phyloP scores from a whole-genome alignment of 257 asterid species.

The Plantago major region DNA sequence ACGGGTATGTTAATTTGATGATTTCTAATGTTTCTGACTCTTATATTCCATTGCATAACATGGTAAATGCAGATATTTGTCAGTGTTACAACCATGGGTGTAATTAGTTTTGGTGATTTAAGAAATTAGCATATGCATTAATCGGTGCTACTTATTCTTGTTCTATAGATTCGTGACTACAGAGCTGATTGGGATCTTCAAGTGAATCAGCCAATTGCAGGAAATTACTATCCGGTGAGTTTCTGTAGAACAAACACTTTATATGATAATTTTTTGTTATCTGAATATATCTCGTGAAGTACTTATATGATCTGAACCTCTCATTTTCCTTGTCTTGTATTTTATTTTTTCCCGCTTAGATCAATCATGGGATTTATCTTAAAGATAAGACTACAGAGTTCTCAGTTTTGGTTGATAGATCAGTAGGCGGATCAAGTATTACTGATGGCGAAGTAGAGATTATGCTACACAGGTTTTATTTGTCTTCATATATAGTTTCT shows the following conservation, averaged over 20 bases:
- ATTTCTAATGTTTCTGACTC: slow-evolving; percentile 3
- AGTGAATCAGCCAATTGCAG: slow-evolving; percentile 87
- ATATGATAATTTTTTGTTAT: neutral
- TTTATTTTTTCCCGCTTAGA: slow-evolving; percentile 37
- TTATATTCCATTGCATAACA: neutral
- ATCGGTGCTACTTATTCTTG: slow-evolving; percentile 18
- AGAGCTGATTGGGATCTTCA: slow-evolving; percentile 92
- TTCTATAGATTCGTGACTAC: slow-evolving; percentile 69
- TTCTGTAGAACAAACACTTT: slow-evolving; percentile 5
- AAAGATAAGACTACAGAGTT: slow-evolving; percentile 70
- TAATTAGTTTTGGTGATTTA: neutral
- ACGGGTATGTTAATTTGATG: slow-evolving; percentile 48
- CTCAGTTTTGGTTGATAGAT: slow-evolving; percentile 90
- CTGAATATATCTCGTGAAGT: neutral
- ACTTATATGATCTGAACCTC: neutral
- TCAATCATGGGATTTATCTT: slow-evolving; percentile 84
- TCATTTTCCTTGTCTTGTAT: neutral
- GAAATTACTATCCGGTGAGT: slow-evolving; percentile 92
- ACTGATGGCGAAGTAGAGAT: slow-evolving; percentile 83
- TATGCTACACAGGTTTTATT: slow-evolving; percentile 92
- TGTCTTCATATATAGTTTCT: neutral
- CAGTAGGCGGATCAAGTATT: slow-evolving; percentile 92
- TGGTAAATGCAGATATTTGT: neutral
- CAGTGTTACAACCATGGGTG: neutral
- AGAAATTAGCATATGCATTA: neutral